phyloP scores from a whole-genome alignment of 371 early-diverging fungal genomes.

The Globomyces sp. region DNA sequence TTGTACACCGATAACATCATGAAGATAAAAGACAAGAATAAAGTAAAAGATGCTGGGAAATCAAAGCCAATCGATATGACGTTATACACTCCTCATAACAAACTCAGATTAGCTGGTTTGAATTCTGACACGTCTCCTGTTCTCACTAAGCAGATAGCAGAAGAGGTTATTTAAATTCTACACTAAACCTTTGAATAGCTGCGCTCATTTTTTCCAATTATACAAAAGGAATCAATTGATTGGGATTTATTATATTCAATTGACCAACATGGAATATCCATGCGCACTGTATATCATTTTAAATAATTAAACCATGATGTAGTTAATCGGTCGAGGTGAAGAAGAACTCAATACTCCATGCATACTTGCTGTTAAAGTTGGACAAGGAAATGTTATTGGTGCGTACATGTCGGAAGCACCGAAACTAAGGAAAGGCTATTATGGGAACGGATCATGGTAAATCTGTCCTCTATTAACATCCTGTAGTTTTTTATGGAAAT shows the following conservation, averaged over 20 bases:
- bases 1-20: too few species aligned
- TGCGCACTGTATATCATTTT: slow-evolving; percentile 68
- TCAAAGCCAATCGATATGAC: too few species aligned
- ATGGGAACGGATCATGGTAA: slow-evolving; percentile 91
- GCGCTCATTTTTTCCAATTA: slow-evolving; percentile 13
- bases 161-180: too few species aligned
- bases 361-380: slow-evolving; percentile 36
- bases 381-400: slow-evolving; percentile 66
- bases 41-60: too few species aligned
- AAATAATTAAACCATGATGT: neutral
- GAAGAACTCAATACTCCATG: slow-evolving; percentile 16
- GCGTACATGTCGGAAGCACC: slow-evolving; percentile 78
- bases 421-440: slow-evolving; percentile 67
- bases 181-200: neutral
- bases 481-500: slow-evolving; percentile 72
- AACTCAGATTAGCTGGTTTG: too few species aligned
- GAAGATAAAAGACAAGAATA: too few species aligned
- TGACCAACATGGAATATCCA: slow-evolving; percentile 89
- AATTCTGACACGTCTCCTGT: too few species aligned
- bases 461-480: neutral
- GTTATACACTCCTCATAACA: too few species aligned
- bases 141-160: too few species aligned
- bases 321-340: slow-evolving; percentile 18
- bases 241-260: slow-evolving; percentile 88
- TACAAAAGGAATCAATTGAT: slow-evolving; percentile 13